Base-by-base conservation (phyloP, 2,329 filamentous ascomycete species). In the Paraphoma sp. region DNA sequence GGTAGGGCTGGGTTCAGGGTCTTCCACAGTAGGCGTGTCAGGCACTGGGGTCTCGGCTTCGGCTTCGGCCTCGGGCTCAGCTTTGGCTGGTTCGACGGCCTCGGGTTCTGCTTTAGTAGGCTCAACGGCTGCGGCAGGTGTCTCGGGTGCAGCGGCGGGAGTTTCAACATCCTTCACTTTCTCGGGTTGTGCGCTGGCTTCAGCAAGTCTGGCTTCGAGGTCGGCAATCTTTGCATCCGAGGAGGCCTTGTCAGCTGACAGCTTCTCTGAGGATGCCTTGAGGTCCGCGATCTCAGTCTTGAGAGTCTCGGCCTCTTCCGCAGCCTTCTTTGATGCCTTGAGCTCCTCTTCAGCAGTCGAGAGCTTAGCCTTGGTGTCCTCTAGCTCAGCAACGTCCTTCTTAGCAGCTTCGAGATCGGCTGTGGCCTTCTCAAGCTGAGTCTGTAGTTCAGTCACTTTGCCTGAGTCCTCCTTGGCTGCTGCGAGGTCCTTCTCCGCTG, bases 161-260 rank as follows among this genome's bases (percentile, higher is more conserved):
- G 23, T 5, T 23, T 23, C 23, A 23, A 23, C 23, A 3, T 23
- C 23, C 23, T 23, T 23, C 23, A 23, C 23, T 23, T 23, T 54
- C 18, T 62, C 55, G n/a, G 59, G 48, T 12, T 62, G 49, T 33
- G 61, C 58, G 41, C 60, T 52, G 10, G 64, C 49, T 31, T 63
- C 63, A 5, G 64, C 56, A 23, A 48, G 45, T 38, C 70, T 70
- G 16, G 66, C 44, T 14, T 67, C 61, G 38, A 66, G 57, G 10
- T 59, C 63, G 53, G 70, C 60, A 40, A 70, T 63, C 53, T 72
- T 63, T 50, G 67, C 64, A 29, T 70, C 56, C 1, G 67, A 59
- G 30, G 62, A 61, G 9, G 54, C 53, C 53, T 68, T 68, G 51
- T 69, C 65, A 8, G 65, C 40, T 38, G 59, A 47, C 6, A 59